phyloP scores from a whole-genome alignment of 2,329 filamentous ascomycete species.

The Alternaria sp. region DNA sequence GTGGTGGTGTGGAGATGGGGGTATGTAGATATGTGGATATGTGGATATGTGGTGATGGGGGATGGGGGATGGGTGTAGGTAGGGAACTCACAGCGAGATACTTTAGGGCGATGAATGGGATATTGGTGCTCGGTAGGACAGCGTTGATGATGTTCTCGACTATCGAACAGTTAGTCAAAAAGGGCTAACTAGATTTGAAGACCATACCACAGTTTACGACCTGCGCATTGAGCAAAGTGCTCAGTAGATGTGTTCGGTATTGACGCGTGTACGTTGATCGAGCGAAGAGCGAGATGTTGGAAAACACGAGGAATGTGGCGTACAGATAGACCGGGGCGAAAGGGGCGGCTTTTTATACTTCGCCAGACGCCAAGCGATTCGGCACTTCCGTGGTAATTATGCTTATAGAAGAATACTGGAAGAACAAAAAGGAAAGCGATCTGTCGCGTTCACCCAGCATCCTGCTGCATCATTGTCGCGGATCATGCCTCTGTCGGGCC shows the following conservation, averaged over 20 bases:
- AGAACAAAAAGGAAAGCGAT: neutral
- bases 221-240: neutral
- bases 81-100: neutral
- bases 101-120: neutral
- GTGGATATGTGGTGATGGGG: neutral
- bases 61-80: neutral
- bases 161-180: neutral
- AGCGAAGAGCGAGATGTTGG: neutral
- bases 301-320: neutral
- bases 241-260: neutral
- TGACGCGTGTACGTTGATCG: neutral
- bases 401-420: neutral
- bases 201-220: neutral
- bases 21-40: neutral
- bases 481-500: neutral
- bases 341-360: neutral
- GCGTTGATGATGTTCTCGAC: neutral
- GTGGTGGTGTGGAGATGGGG: neutral
- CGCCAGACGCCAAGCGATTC: neutral
- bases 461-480: neutral
- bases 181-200: neutral
- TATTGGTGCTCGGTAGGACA: neutral
- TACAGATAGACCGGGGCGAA: neutral
- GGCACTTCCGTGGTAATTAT: neutral
- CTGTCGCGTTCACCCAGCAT: neutral